Evolutionary conservation across 208 protist genomes (phyloP), one percentile per base, ranked within the genome.

Genomic region (Leishmania mexicana): DNA sequence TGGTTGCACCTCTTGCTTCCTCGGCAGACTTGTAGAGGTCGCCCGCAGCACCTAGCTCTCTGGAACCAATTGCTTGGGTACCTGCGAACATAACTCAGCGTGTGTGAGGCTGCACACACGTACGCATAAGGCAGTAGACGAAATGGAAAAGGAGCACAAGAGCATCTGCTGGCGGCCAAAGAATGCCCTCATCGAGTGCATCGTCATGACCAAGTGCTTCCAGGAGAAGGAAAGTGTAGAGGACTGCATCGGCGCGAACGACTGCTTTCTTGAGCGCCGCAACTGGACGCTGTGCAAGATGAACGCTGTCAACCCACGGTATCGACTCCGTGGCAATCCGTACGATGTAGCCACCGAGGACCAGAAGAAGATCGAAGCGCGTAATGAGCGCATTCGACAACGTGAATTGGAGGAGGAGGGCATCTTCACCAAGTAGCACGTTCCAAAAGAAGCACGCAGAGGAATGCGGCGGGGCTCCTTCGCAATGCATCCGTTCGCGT

Each of bases 281-380:
- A 97, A 97, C 81, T 97, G 94, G 93, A 95, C 90, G 42, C 76
- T 97, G 65, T 97, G 94, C 81, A 97, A 97, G 85, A 90, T 96
- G 85, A 97, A 97, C 73, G 92, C 94, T n/a, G 77, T 93, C 15
- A 97, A 97, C 85, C 94, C 94, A 8, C 84, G 93, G 31, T 97
- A 97, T 76, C 88, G 94, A 6, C 80, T 96, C 31, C 92, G 94
- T 13, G 94, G 94, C 72, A 97, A 97, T 67, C 94, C 94, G 24
- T 97, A 97, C 86, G 94, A 97, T 67, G 67, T 97, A 35, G 92
- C 93, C 8, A 96, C 93, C 28, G 93, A 96, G 76, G 93, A 95
- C 79, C 94, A 97, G 80, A 93, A 93, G 71, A 97, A 97, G 80
- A 93, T 97, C 74, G 92, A 97, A 84, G 91, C 92, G 19, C 88